Evolutionary conservation across 1,284 basidiomycete species (phyloP).

Genomic region (Pseudomicrostroma phylloplanum): DNA sequence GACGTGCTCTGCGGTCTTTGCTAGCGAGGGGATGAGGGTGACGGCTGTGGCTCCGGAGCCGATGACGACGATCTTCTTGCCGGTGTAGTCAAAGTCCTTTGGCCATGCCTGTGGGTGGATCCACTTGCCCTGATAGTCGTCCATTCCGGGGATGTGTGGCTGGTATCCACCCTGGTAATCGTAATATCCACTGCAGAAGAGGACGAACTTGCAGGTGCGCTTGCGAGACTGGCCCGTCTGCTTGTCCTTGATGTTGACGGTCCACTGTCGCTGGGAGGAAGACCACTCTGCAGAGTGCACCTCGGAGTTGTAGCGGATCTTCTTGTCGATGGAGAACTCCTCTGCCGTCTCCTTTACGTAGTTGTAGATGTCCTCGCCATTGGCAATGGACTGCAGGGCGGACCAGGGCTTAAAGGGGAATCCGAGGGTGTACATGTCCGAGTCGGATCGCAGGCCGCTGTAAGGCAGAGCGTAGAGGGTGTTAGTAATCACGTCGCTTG

Average conservation of each 20-base stretch:
- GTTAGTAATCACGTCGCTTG: neutral
- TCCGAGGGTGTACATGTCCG: constrained; percentile 22
- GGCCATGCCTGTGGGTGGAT: constrained; percentile 47
- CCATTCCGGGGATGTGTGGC: constrained; percentile 39
- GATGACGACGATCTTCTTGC: constrained; percentile 46
- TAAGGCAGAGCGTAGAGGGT: neutral
- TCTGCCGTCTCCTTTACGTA: constrained; percentile 41
- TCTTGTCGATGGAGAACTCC: constrained; percentile 36
- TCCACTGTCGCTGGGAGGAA: constrained; percentile 33
- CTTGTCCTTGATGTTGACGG: constrained; percentile 19
- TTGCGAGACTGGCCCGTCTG: constrained; percentile 20
- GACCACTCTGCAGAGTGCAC: constrained; percentile 27
- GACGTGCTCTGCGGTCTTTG: constrained; percentile 30
- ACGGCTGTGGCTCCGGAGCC: constrained; percentile 47
- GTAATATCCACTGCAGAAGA: constrained; percentile 45
- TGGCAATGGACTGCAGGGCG: constrained; percentile 24
- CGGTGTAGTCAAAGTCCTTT: constrained; percentile 35
- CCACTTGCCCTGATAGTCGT: constrained; percentile 42
- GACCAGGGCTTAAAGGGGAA: constrained; percentile 23
- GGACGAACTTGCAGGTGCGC: constrained; percentile 30
- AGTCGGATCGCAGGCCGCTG: constrained; percentile 20
- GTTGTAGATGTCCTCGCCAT: constrained; percentile 33
- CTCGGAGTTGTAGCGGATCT: constrained; percentile 31
- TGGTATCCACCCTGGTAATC: constrained; percentile 37
- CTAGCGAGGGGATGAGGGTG: constrained; percentile 43